A percentile compares a stretch with the other conserved stretches of the same genome.
Evolutionary conservation across 2,329 filamentous ascomycete species (phyloP).

Genomic region (Claviceps sp.): DNA sequence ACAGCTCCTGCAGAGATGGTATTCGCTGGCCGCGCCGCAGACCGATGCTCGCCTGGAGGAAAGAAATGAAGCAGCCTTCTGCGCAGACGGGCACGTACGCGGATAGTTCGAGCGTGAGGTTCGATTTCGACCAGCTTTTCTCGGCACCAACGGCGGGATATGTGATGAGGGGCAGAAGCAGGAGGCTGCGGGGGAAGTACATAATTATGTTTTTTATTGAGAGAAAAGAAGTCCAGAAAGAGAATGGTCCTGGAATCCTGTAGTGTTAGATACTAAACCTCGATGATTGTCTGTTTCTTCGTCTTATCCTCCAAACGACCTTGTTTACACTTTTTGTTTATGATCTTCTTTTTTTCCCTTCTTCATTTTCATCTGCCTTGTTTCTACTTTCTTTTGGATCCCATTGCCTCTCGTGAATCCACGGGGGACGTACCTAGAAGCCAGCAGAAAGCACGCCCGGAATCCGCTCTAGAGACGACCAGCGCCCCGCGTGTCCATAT

Average conservation of each 20-base stretch:
- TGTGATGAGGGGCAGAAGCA: slow-evolving; percentile 19
- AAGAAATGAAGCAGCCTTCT: slow-evolving; percentile 45
- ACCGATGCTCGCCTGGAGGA: slow-evolving; percentile 47
- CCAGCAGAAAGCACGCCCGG: slow-evolving; percentile 2
- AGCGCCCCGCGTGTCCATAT: slow-evolving; percentile 1
- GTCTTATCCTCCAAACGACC: background rate
- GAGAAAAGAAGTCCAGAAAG: background rate
- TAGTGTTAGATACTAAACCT: background rate
- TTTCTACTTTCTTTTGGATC: too few relatives aligned
- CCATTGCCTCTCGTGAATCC: background rate
- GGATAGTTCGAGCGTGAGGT: slow-evolving; percentile 25
- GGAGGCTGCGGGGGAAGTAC: slow-evolving; percentile 8
- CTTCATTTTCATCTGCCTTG: too few relatives aligned
- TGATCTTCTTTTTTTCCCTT: background rate
- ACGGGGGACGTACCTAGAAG: slow-evolving; percentile 5
- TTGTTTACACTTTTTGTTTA: background rate
- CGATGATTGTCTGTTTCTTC: background rate
- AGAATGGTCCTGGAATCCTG: background rate
- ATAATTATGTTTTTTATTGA: slow-evolving; percentile 21
- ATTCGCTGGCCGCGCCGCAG: slow-evolving; percentile 31
- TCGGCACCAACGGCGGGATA: slow-evolving; percentile 10
- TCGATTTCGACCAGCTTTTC: slow-evolving; percentile 9
- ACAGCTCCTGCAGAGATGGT: slow-evolving; percentile 49
- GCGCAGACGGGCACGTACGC: slow-evolving; percentile 45
- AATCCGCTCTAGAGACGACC: slow-evolving; percentile 8